These are phyloP conservation scores for Botrytis deweyae DNA, from an alignment of 2,329 filamentous ascomycete species.

Conservation along the genomic window DNA sequence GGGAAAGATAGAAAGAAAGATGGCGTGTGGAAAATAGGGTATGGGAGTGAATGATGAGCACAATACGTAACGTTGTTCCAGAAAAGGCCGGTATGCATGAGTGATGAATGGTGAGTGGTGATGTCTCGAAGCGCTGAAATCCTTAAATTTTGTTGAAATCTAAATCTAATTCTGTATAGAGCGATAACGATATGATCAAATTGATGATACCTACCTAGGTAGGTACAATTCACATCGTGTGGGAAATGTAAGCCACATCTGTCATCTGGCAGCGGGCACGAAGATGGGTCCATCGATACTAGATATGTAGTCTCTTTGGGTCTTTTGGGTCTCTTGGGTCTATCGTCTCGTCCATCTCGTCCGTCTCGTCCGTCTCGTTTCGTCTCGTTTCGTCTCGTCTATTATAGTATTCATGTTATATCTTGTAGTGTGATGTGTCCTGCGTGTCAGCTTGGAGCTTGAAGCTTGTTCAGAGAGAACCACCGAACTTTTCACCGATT, in stretches of 20 bases:
- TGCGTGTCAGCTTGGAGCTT: conserved; percentile 15
- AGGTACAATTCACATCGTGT: not conserved
- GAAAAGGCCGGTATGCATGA: not conserved
- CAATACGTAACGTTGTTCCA: not conserved
- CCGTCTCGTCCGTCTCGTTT: not conserved
- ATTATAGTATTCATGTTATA: not conserved
- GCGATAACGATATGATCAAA: not conserved
- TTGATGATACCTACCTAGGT: not conserved
- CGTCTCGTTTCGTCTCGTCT: not conserved
- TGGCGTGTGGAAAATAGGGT: not conserved
- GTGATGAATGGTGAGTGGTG: not conserved
- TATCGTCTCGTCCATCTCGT: not conserved
- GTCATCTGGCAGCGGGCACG: conserved; percentile 7
- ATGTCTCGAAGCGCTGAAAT: not conserved
- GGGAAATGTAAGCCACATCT: not conserved
- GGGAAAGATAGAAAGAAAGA: too few relatives aligned
- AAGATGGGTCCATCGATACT: not conserved
- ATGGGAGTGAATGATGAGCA: not conserved
- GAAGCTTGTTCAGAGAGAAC: not conserved
- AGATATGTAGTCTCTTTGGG: not conserved
- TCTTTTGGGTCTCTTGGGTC: not conserved
- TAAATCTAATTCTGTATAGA: not conserved
- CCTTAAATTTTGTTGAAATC: not conserved
- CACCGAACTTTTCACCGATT: conserved; percentile 17
- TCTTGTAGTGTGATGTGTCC: conserved; percentile 8